Percentiles rank a stretch among this genome's conserved stretches.
Conservation (phyloP, 2,329 filamentous ascomycete species). For the Colletotrichum ledebouriae region DNA sequence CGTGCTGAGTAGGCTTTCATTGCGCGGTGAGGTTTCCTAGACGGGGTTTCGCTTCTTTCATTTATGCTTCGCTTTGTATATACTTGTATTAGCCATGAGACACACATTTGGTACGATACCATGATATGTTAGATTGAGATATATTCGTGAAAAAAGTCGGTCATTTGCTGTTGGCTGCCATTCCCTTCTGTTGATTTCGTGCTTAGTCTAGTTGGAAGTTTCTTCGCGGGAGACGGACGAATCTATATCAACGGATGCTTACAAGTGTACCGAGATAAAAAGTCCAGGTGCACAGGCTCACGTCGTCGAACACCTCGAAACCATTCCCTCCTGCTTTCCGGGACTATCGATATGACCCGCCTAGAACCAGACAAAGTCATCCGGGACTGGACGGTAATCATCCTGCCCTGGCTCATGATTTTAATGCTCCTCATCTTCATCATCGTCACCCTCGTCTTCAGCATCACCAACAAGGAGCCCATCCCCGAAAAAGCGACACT, state of each 20-base stretch:
- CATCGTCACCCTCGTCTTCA: constrained; percentile 35
- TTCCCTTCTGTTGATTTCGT: constrained; percentile 2
- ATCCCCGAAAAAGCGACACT: constrained; percentile 15
- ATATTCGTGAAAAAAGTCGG: constrained; percentile 14
- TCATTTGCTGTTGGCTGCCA: constrained; percentile 2
- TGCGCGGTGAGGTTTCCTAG: neutral
- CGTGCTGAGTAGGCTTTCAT: constrained; percentile 24
- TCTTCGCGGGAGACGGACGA: neutral
- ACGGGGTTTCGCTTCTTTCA: constrained; percentile 7
- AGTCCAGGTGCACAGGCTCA: neutral
- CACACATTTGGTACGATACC: constrained; percentile 20
- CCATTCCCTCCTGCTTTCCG: neutral
- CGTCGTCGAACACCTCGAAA: neutral
- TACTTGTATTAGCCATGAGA: constrained; percentile 28
- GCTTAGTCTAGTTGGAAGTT: neutral
- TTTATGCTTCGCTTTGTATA: neutral
- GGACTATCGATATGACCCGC: constrained; percentile 10
- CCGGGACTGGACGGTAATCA: constrained; percentile 26
- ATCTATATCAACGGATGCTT: neutral
- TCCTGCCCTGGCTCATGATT: constrained; percentile 25
- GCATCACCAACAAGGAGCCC: constrained; percentile 21
- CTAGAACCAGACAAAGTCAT: constrained; percentile 21
- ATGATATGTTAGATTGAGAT: neutral
- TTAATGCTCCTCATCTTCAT: constrained; percentile 32
- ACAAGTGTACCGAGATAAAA: neutral